Percentiles rank a stretch among this genome's conserved stretches.
Evolutionary conservation across 1,139 yeast species (phyloP).

Genomic region (Debaryomyces nepalensis): DNA sequence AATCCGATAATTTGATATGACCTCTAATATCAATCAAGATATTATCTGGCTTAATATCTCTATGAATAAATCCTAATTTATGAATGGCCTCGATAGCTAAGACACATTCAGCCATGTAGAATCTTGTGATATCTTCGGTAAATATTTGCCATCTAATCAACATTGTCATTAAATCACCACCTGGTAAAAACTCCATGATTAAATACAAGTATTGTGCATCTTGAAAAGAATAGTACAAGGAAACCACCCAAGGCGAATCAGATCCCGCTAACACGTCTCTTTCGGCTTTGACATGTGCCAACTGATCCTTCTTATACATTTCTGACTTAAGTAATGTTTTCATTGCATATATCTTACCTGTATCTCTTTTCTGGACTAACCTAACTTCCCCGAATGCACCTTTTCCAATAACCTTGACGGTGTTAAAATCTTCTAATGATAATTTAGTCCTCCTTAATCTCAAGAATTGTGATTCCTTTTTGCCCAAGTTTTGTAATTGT

Average conservation of each 20-base stretch:
- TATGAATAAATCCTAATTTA: conserved; percentile 76
- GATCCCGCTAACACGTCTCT: conserved; percentile 85
- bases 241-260: conserved; percentile 88
- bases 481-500: conserved; percentile 71
- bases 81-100: conserved; percentile 84
- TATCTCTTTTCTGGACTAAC: conserved; percentile 78
- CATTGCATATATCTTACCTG: conserved; percentile 87
- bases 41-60: conserved; percentile 82
- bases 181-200: conserved; percentile 85
- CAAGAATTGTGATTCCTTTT: conserved; percentile 77
- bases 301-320: conserved; percentile 82
- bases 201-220: conserved; percentile 75
- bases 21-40: conserved; percentile 80
- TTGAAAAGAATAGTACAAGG: conserved; percentile 79
- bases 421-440: conserved; percentile 72
- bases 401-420: conserved; percentile 83
- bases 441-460: conserved; percentile 76
- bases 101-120: conserved; percentile 87
- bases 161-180: conserved; percentile 90
- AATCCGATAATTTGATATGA: conserved; percentile 77
- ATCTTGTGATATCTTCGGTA: conserved; percentile 82
- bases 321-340: conserved; percentile 77
- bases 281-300: conserved; percentile 85
- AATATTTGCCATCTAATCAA: conserved; percentile 84
- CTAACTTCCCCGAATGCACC: conserved; percentile 90